Conservation (phyloP, 73 alveolate genomes). For the Tetrahymena borealis region DNA sequence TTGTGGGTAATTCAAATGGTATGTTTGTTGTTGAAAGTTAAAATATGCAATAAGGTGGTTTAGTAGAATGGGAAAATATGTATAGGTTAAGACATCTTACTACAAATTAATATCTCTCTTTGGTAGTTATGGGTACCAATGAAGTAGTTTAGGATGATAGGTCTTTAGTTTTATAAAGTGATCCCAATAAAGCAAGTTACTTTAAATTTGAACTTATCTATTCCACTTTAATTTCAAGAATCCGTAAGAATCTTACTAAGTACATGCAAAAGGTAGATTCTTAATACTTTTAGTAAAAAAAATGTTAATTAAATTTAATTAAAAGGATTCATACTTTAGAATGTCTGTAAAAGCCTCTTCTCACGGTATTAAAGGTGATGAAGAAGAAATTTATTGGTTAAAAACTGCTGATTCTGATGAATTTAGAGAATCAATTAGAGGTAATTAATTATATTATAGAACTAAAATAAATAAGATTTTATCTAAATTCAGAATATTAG, state of each 20-base stretch:
- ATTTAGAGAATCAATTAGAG: not conserved
- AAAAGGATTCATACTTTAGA: slow-evolving; percentile 30
- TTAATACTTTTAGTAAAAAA: not conserved
- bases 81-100: slow-evolving; percentile 37
- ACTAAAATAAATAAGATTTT: not conserved
- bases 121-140: not conserved
- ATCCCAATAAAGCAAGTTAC: slow-evolving; percentile 3
- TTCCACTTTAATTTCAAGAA: slow-evolving; percentile 22
- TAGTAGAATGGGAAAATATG: slow-evolving; percentile 24
- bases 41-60: slow-evolving; percentile 20
- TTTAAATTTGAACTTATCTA: slow-evolving; percentile 19
- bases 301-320: not conserved
- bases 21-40: slow-evolving; percentile 27
- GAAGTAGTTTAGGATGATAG: not conserved
- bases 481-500: not conserved
- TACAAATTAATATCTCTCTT: slow-evolving; percentile 10
- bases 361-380: not conserved
- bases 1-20: slow-evolving; percentile 42
- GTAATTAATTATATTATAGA: not conserved
- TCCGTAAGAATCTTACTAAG: not conserved
- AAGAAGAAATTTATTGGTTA: slow-evolving; percentile 10
- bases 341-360: slow-evolving; percentile 16
- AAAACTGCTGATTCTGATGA: slow-evolving; percentile 10
- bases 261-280: not conserved
- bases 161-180: not conserved